Conservation (phyloP, 2,329 filamentous ascomycete species). For the Teratosphaeria gauchensis region DNA sequence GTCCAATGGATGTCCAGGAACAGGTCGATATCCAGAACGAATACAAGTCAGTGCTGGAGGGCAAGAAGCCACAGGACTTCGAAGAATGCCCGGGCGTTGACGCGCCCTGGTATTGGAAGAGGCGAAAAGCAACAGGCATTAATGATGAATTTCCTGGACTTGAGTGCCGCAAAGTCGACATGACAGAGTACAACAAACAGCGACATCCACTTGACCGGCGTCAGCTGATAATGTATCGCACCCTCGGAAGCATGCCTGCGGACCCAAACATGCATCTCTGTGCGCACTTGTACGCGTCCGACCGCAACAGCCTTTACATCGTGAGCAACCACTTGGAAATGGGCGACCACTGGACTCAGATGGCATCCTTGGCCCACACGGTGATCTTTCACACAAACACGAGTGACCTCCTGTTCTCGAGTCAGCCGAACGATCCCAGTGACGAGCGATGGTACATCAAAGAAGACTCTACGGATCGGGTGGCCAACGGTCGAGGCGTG, state of each 20-base stretch:
- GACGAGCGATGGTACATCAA: conserved; percentile 36
- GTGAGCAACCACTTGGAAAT: conserved; percentile 42
- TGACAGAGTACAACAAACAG: conserved; percentile 38
- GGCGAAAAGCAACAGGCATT: conserved; percentile 24
- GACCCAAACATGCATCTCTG: conserved; percentile 47
- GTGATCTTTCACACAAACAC: conserved; percentile 39
- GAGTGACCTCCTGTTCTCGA: conserved; percentile 21
- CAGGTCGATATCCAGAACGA: conserved; percentile 24
- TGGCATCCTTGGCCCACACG: conserved; percentile 40
- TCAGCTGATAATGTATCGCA: conserved; percentile 38
- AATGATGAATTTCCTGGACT: conserved; percentile 37
- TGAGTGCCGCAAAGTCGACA: conserved; percentile 44
- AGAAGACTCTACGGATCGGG: conserved; percentile 38
- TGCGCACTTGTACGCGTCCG: conserved; percentile 48
- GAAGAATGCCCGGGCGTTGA: conserved; percentile 28
- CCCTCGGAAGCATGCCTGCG: conserved; percentile 29
- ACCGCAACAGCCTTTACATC: conserved; percentile 46
- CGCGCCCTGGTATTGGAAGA: conserved; percentile 26
- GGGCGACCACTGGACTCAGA: conserved; percentile 29
- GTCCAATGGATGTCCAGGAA: conserved; percentile 26
- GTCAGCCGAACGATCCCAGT: no score
- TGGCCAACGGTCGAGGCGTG: conserved; percentile 35
- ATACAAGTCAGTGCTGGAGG: conserved; percentile 26
- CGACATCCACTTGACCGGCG: conserved; percentile 28
- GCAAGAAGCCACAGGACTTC: conserved; percentile 24